These are phyloP conservation scores for Cinnamomum micranthum DNA, from an alignment of 164 flowering plant species.

Conservation along the genomic window DNA sequence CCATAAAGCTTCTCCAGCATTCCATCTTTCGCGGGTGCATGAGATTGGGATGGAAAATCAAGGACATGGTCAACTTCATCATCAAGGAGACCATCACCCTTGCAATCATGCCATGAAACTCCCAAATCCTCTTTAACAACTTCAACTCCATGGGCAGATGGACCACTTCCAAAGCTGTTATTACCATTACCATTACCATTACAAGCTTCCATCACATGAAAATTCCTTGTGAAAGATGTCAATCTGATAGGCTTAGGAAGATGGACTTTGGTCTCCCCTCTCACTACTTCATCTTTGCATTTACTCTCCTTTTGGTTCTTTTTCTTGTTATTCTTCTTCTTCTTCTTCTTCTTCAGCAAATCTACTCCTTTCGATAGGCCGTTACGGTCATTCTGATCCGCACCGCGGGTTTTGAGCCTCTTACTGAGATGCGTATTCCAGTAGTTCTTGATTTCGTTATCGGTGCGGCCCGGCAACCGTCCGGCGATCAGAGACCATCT, in stretches of 20 bases:
- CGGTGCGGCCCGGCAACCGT: conserved; percentile 68
- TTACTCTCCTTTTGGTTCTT: not conserved
- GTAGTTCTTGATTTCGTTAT: conserved; percentile 73
- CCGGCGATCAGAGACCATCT: conserved; percentile 75
- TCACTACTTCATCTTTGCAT: conserved; percentile 8
- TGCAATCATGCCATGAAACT: conserved; percentile 9
- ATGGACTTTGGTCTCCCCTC: conserved; percentile 9
- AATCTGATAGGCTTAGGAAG: conserved; percentile 17
- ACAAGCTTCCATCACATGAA: not conserved
- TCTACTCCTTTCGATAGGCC: not conserved
- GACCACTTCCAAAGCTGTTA: not conserved
- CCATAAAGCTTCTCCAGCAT: conserved; percentile 43
- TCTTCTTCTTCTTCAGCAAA: conserved; percentile 13
- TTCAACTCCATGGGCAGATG: not conserved
- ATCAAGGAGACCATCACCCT: conserved; percentile 2
- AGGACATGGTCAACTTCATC: conserved; percentile 8
- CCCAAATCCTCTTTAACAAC: not conserved
- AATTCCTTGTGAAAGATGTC: conserved; percentile 4
- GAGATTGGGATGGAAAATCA: conserved; percentile 16
- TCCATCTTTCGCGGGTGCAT: conserved; percentile 1
- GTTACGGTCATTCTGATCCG: conserved; percentile 23
- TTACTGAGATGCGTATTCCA: conserved; percentile 70
- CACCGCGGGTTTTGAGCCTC: conserved; percentile 30
- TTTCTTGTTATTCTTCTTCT: conserved; percentile 5
- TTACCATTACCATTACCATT: not conserved